Evolutionary conservation across 805 yeast genomes (phyloP).

Genomic region (Hanseniaspora opuntiae): DNA sequence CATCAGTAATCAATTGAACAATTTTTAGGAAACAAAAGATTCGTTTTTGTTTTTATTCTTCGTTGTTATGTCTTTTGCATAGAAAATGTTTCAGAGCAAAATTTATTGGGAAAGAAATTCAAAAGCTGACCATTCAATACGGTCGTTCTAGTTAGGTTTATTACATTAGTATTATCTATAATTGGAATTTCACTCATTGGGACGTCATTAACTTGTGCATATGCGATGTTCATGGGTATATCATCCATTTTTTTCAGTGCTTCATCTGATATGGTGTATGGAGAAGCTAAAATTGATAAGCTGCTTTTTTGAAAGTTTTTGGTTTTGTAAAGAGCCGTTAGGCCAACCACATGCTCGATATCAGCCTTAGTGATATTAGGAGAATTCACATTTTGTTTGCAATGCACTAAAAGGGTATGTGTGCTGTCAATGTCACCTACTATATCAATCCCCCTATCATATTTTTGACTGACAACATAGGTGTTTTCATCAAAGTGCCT

Average conservation of each 20-base stretch:
- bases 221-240: conserved; percentile 22
- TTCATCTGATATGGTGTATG: conserved; percentile 23
- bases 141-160: background rate
- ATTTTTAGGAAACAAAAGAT: background rate
- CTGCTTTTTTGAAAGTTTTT: conserved; percentile 13
- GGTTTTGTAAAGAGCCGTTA: conserved; percentile 15
- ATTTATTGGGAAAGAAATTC: conserved; percentile 2
- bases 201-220: conserved; percentile 18
- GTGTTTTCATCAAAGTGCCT: conserved; percentile 14
- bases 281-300: conserved; percentile 23
- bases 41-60: background rate
- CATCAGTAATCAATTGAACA: background rate
- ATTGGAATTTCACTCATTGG: background rate
- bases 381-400: conserved; percentile 21
- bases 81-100: background rate
- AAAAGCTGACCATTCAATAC: background rate
- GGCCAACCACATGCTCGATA: conserved; percentile 24
- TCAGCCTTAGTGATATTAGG: conserved; percentile 24
- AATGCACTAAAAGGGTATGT: conserved; percentile 21
- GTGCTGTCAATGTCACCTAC: conserved; percentile 16
- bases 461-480: conserved; percentile 23
- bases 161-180: background rate
- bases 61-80: background rate
- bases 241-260: conserved; percentile 22
- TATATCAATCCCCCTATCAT: conserved; percentile 26